phyloP scores from a whole-genome alignment of 2,329 filamentous ascomycete genomes.

The Claviceps maximensis region DNA sequence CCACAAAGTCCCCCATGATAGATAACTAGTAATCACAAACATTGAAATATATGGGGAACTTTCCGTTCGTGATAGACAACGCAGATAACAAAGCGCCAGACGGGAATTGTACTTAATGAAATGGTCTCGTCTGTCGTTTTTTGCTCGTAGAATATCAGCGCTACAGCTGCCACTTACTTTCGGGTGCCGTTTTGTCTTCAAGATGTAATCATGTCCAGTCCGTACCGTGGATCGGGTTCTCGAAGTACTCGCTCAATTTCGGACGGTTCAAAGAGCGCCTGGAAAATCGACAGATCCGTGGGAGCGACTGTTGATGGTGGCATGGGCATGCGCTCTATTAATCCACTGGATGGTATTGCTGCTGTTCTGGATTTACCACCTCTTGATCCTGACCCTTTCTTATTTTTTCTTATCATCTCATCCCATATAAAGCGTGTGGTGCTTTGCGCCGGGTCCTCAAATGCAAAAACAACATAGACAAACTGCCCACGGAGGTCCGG shows the following conservation, averaged over 20 bases:
- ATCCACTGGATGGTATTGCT: conserved; percentile 13
- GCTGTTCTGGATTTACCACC: conserved; percentile 19
- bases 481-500: conserved; percentile 50
- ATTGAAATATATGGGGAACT: no score
- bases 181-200: conserved; percentile 7
- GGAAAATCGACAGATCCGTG: conserved; percentile 40
- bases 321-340: conserved; percentile 4
- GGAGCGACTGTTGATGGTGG: conserved; percentile 11
- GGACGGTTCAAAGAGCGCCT: conserved; percentile 33
- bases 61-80: no score
- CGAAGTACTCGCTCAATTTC: conserved; percentile 38
- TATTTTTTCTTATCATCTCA: conserved; percentile 40
- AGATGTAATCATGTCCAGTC: conserved; percentile 37
- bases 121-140: no score
- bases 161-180: not conserved
- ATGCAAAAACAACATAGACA: conserved; percentile 48
- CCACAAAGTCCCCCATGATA: no score
- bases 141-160: not conserved
- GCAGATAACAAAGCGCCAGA: no score
- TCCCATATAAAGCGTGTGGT: conserved; percentile 40
- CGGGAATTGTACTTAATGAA: no score
- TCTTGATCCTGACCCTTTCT: conserved; percentile 18
- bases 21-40: no score
- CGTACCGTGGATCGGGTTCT: conserved; percentile 41
- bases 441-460: conserved; percentile 43